Evolutionary conservation across 108 stramenopile species (phyloP).

Genomic region (Heterococcus sp.): DNA sequence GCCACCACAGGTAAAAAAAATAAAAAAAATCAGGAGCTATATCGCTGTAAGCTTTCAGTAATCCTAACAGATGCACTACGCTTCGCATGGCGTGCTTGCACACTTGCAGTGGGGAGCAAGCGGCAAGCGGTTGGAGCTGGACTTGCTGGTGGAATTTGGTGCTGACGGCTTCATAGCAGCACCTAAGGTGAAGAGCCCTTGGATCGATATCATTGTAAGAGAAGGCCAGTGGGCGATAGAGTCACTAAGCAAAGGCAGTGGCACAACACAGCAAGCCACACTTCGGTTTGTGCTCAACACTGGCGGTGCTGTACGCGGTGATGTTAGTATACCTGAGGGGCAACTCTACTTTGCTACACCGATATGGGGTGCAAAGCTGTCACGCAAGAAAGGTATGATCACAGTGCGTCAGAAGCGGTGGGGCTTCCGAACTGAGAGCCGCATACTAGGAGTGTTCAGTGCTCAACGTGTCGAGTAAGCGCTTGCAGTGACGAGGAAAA

Average conservation of each 20-base stretch:
- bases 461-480: constrained; percentile 5
- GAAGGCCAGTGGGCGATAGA: constrained; percentile 10
- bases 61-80: too few relatives aligned
- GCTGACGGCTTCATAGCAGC: constrained; percentile 1
- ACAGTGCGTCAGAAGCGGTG: constrained; percentile 35
- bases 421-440: constrained; percentile 9
- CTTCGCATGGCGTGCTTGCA: too few relatives aligned
- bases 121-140: constrained; percentile 20
- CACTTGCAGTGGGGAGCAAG: not conserved
- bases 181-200: constrained; percentile 13
- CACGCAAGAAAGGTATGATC: constrained; percentile 17
- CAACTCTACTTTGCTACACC: constrained; percentile 16
- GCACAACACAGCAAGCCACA: constrained; percentile 6
- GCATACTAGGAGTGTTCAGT: constrained; percentile 12
- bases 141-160: constrained; percentile 13
- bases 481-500: too few relatives aligned
- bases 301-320: constrained; percentile 13
- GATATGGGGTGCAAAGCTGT: constrained; percentile 30
- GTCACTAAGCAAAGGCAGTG: constrained; percentile 3
- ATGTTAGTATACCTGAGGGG: constrained; percentile 31
- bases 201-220: constrained; percentile 6
- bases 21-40: too few relatives aligned
- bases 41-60: too few relatives aligned
- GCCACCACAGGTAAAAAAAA: constrained; percentile 14
- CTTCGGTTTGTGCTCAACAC: constrained; percentile 33